Evolutionary conservation across 352 stramenopile species (phyloP), one percentile per base, ranked within the genome.

Genomic region (Globisporangium alternatum): DNA sequence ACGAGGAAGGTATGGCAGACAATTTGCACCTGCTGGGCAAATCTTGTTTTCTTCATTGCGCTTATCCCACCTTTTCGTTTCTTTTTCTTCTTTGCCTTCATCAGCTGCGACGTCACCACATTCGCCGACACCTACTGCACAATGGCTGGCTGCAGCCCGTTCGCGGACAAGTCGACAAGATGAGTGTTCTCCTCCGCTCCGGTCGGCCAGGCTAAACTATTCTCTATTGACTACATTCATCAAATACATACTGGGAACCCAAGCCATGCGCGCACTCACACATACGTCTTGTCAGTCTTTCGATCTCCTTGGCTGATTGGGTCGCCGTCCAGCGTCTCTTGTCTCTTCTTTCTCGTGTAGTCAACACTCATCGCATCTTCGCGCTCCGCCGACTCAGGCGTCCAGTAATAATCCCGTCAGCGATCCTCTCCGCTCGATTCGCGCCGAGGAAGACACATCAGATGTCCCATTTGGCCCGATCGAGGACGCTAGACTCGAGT

Each of bases 51-150:
- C 10, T 48, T 47, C 17, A 19, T 47, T 21, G 41, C 5, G 41
- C 41, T 47, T 47, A 47, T 28, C 7, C 44, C 19, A 51, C 17
- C 17, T 10, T 35, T 21, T 56, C 33, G 33, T 43, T 30, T 44
- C 17, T 48, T 60, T 33, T 49, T 33, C 17, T 61, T 58, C 9
- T 56, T 57, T 15, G 35, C 63, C 30, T 72, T 51, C 17, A 2
- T 22, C 49, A 93, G 86, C 70, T 93, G 80, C 53, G 86, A 93
- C 41, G 84, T 95, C 65, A 93, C 84, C 33, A 81, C 81, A 70
- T 95, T 95, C 68, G 86, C 86, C 52, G 83, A 91, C 59, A 85
- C 84, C 0, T 93, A 95, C 67, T 88, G 75, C 76, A 91, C 86
- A 13, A 95, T 95, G 84, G 81, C 86, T 53, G 81, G 84, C 56